A percentile compares a stretch with the other conserved stretches of the same genome.
phyloP scores from a whole-genome alignment of 345 rosid genomes.

The Syzygium oleosum region DNA sequence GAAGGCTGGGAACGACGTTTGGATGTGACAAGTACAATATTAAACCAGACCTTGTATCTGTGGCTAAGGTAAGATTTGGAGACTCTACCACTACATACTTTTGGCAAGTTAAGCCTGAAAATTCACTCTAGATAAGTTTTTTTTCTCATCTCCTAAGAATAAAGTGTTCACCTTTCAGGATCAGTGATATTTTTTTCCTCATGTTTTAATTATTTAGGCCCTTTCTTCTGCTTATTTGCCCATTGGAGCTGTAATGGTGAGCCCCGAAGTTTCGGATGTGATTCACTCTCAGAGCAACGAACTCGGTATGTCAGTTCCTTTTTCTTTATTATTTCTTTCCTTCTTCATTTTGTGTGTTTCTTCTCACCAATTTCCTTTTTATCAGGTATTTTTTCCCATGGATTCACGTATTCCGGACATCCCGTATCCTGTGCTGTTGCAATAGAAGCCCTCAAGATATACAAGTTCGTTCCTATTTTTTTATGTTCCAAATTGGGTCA shows the following conservation, averaged over 20 bases:
- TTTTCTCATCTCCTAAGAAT: background rate
- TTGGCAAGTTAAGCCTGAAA: background rate
- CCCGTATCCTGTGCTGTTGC: conserved; percentile 95
- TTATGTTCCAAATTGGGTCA: background rate
- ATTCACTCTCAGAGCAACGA: conserved; percentile 88
- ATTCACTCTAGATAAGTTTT: background rate
- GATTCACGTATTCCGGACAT: conserved; percentile 96
- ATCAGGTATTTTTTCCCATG: conserved; percentile 81
- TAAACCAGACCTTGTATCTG: conserved; percentile 80
- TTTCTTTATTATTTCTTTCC: background rate
- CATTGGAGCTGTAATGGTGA: conserved; percentile 81
- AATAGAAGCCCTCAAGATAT: conserved; percentile 62
- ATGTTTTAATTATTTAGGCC: conserved; percentile 36
- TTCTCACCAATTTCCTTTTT: background rate
- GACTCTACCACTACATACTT: background rate
- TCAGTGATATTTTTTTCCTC: background rate
- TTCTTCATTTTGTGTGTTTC: background rate
- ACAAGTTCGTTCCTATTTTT: conserved; percentile 36
- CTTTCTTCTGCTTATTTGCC: conserved; percentile 94
- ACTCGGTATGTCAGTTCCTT: conserved; percentile 48
- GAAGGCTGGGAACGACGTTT: conserved; percentile 92
- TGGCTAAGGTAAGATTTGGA: conserved; percentile 70
- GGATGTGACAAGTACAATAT: conserved; percentile 89
- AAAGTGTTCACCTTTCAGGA: background rate
- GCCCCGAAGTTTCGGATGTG: conserved; percentile 81